phyloP scores from a whole-genome alignment of 2,329 filamentous ascomycete genomes.

The Fusarium fracticaudum region DNA sequence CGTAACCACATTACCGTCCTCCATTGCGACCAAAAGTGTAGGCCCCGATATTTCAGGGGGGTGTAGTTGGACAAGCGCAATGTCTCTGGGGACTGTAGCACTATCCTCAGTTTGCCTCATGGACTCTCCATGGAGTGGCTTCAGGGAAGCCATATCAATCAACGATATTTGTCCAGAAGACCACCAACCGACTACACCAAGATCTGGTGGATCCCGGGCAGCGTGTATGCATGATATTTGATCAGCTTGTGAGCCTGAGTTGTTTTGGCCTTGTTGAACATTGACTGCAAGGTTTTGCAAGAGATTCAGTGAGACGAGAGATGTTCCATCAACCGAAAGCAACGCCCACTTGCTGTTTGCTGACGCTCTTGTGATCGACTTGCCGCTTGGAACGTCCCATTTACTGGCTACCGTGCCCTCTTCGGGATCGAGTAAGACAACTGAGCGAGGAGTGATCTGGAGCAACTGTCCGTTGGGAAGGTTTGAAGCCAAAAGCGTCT shows the following conservation, averaged over 20 bases:
- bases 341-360: conserved; percentile 76
- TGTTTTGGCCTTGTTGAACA: conserved; percentile 68
- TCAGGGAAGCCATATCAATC: conserved; percentile 72
- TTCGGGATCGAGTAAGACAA: conserved; percentile 70
- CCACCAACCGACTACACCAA: conserved; percentile 90
- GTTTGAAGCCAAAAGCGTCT: conserved; percentile 77
- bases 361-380: conserved; percentile 80
- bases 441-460: conserved; percentile 76
- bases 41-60: conserved; percentile 66
- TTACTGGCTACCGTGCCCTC: conserved; percentile 62
- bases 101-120: conserved; percentile 70
- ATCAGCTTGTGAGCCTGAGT: conserved; percentile 57
- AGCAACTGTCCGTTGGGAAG: conserved; percentile 71
- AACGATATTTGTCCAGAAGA: conserved; percentile 82
- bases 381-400: conserved; percentile 63
- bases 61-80: conserved; percentile 82
- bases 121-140: conserved; percentile 71
- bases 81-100: conserved; percentile 82
- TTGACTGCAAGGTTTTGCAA: conserved; percentile 64
- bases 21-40: conserved; percentile 88
- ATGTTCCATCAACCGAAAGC: conserved; percentile 79
- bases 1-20: conserved; percentile 89
- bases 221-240: conserved; percentile 89
- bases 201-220: conserved; percentile 67
- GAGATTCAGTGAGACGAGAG: conserved; percentile 75